These are phyloP conservation scores for Pestalotiopsis sp. DNA, from an alignment of 2,329 filamentous ascomycete genomes.

Conservation along the genomic window DNA sequence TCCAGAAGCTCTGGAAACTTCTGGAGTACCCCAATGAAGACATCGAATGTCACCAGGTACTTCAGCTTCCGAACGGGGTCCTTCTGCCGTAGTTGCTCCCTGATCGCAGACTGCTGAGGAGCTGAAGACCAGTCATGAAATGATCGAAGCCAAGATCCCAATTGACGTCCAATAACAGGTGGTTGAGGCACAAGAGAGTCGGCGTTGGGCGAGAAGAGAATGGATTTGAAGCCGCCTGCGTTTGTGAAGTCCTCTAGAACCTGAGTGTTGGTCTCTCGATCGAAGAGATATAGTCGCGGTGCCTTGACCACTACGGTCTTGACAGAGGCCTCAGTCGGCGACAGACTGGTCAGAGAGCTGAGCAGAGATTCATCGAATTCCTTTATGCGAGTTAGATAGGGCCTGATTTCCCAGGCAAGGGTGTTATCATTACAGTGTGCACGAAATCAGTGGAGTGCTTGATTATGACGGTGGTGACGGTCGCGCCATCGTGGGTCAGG, in stretches of 20 bases:
- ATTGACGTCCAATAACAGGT: not conserved
- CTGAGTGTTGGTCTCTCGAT: not conserved
- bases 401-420: not conserved
- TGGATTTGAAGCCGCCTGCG: not conserved
- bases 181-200: not conserved
- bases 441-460: not conserved
- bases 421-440: not conserved
- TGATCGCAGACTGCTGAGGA: conserved; percentile 22
- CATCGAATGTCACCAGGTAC: conserved; percentile 38
- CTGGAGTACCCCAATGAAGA: conserved; percentile 33
- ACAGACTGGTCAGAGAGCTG: not conserved
- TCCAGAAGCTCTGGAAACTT: conserved; percentile 34
- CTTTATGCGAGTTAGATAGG: not conserved
- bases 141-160: conserved; percentile 33
- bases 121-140: conserved; percentile 38
- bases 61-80: conserved; percentile 39
- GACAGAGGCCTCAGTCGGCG: no score
- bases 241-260: not conserved
- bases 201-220: not conserved
- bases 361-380: not conserved
- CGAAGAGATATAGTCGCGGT: not conserved
- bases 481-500: not conserved
- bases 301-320: not conserved
- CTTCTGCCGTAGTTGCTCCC: conserved; percentile 27
- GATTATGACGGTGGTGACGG: not conserved